These are phyloP conservation scores for Pseudogymnoascus sp. DNA, from an alignment of 2,329 filamentous ascomycete species.

Conservation along the genomic window DNA sequence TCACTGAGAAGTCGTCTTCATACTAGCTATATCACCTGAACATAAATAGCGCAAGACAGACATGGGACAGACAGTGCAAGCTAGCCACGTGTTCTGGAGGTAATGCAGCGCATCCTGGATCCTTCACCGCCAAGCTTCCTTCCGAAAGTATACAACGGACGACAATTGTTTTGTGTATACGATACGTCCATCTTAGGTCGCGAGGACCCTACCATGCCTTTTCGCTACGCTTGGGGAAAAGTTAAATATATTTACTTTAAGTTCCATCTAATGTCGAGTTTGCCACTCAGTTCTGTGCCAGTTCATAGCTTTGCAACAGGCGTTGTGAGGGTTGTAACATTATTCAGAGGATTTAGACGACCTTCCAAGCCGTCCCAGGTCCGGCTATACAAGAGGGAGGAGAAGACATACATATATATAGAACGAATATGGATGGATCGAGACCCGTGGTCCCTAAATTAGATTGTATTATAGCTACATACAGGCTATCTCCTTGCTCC, in stretches of 20 bases:
- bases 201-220: no score
- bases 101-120: no score
- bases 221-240: no score
- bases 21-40: background rate
- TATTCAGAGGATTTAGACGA: background rate
- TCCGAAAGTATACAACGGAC: no score
- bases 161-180: no score
- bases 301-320: background rate
- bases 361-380: background rate
- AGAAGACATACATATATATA: background rate
- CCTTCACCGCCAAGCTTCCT: no score
- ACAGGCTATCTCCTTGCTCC: background rate
- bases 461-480: conserved; percentile 8
- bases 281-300: background rate
- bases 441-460: conserved; percentile 7
- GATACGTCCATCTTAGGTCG: no score
- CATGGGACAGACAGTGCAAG: background rate
- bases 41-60: background rate
- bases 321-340: no score
- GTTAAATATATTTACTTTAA: no score
- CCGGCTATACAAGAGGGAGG: background rate
- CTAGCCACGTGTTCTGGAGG: no score
- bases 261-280: no score
- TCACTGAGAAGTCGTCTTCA: background rate
- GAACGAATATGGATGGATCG: background rate